These are phyloP conservation scores for Candida namnaoensis DNA, from an alignment of 805 yeast species.

Conservation along the genomic window DNA sequence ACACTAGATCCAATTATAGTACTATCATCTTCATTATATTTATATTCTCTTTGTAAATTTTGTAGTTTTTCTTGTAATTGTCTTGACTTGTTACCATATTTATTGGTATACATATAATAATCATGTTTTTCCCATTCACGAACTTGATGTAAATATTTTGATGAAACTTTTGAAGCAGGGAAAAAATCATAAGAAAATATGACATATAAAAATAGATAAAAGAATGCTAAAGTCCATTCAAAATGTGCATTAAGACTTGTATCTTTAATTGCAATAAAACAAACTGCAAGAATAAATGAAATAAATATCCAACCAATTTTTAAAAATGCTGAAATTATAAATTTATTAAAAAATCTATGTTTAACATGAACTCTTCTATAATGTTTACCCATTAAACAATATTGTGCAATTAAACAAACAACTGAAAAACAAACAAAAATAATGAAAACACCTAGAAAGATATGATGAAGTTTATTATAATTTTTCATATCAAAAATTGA, in stretches of 20 bases:
- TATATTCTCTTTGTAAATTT: too few species aligned
- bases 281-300: slow-evolving; percentile 61
- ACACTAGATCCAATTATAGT: too few species aligned
- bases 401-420: slow-evolving; percentile 34
- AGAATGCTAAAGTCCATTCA: slow-evolving; percentile 86
- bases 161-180: slow-evolving; percentile 41
- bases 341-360: slow-evolving; percentile 29
- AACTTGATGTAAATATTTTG: slow-evolving; percentile 14
- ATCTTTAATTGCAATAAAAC: slow-evolving; percentile 44
- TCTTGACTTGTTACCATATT: slow-evolving; percentile 1
- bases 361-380: slow-evolving; percentile 26
- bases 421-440: slow-evolving; percentile 51
- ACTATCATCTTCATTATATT: too few species aligned
- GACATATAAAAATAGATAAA: slow-evolving; percentile 65
- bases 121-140: slow-evolving; percentile 14
- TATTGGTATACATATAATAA: slow-evolving; percentile 13
- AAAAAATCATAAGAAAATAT: slow-evolving; percentile 62
- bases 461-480: slow-evolving; percentile 46
- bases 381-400: slow-evolving; percentile 35
- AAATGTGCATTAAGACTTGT: slow-evolving; percentile 28
- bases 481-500: slow-evolving; percentile 60
- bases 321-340: slow-evolving; percentile 37
- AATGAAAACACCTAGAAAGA: slow-evolving; percentile 71
- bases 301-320: slow-evolving; percentile 58
- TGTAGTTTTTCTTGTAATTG: too few species aligned